Evolutionary conservation across 208 protist genomes (phyloP).

Genomic region (Acanthamoeba sp.): DNA sequence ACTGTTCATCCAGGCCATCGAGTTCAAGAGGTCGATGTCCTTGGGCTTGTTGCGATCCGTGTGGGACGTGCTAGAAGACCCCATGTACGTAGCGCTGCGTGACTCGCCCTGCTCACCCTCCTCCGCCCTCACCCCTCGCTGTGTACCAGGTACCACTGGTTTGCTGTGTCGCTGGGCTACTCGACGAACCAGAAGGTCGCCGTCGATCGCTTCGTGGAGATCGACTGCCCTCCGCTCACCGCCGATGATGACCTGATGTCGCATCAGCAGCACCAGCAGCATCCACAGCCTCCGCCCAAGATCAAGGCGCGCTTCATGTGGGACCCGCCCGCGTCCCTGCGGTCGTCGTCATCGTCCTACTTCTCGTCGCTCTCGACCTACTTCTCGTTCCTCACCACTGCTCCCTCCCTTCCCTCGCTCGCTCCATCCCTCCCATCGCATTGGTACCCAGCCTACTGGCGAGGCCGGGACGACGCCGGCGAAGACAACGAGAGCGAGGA

Average conservation of each 20-base stretch:
- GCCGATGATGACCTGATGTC: neutral
- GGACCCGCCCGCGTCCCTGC: conserved; percentile 15
- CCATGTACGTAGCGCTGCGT: neutral
- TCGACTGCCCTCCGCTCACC: neutral
- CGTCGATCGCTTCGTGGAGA: neutral
- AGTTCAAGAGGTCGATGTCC: conserved; percentile 4
- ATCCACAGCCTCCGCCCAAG: neutral
- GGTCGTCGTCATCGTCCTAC: neutral
- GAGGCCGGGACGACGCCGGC: neutral
- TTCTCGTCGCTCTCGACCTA: neutral
- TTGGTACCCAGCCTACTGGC: neutral
- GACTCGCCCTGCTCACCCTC: no score
- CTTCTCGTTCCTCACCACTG: neutral
- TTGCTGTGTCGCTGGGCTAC: neutral
- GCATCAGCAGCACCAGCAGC: neutral
- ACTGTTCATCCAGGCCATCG: neutral
- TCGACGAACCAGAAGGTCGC: conserved; percentile 2
- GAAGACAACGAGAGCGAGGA: conserved; percentile 5
- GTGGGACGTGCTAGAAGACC: conserved; percentile 63
- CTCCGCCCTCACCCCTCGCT: neutral
- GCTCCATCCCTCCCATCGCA: neutral
- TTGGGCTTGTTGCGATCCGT: conserved; percentile 41
- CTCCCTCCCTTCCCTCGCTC: neutral
- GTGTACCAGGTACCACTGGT: conserved; percentile 1
- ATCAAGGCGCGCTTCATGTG: neutral